Percentiles rank a stretch among this genome's conserved stretches.
These are phyloP conservation scores for Niebla homalea DNA, from an alignment of 495 filamentous ascomycete species.

Conservation along the genomic window DNA sequence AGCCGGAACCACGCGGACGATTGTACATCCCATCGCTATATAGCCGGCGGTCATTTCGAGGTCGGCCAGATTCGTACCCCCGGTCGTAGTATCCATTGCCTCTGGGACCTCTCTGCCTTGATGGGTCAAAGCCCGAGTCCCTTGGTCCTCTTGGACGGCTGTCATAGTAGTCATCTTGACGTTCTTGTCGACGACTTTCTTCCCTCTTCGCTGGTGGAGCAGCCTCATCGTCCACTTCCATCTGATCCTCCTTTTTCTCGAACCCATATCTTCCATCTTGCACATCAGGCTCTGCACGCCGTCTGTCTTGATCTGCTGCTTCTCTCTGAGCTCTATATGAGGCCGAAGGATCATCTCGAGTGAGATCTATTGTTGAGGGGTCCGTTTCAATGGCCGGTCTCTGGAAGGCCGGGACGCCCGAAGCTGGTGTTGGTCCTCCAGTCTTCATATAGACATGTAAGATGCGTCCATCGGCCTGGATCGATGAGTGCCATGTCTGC, in stretches of 20 bases:
- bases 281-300: conserved; percentile 33
- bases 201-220: background rate
- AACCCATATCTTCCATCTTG: conserved; percentile 54
- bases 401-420: conserved; percentile 21
- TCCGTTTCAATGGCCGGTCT: conserved; percentile 18
- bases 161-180: conserved; percentile 5
- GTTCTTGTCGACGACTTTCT: background rate
- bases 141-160: background rate
- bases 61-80: conserved; percentile 7
- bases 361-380: conserved; percentile 19
- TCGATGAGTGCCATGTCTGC: background rate
- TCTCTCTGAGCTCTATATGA: conserved; percentile 32
- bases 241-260: conserved; percentile 29
- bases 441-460: conserved; percentile 63
- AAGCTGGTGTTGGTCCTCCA: conserved; percentile 20
- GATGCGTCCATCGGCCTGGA: conserved; percentile 71
- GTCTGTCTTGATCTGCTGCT: conserved; percentile 33
- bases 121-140: too few species aligned
- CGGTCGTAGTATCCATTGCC: conserved; percentile 8
- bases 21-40: conserved; percentile 33
- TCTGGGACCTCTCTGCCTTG: conserved; percentile 19
- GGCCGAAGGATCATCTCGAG: conserved; percentile 12
- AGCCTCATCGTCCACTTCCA: conserved; percentile 25
- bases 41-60: conserved; percentile 19
- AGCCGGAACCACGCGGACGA: conserved; percentile 18